Percentiles rank a stretch among this genome's conserved stretches.
These are phyloP conservation scores for Fusarium burgessii DNA, from an alignment of 2,329 filamentous ascomycete species.

Conservation along the genomic window DNA sequence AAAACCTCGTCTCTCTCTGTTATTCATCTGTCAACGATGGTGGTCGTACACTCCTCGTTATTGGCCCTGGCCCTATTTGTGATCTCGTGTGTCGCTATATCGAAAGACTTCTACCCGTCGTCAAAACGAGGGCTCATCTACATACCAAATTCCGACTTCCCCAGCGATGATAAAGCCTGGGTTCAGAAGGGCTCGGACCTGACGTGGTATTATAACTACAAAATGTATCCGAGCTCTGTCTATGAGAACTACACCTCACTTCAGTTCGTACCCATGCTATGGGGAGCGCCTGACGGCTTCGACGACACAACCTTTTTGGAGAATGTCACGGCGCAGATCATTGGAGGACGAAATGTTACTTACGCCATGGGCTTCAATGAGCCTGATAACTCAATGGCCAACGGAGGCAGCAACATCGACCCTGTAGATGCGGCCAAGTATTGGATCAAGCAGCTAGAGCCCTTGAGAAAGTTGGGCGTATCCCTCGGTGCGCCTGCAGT, in stretches of 20 bases:
- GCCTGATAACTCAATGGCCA: not conserved
- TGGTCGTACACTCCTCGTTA: not conserved
- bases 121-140: not conserved
- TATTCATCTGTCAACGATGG: rapidly evolving
- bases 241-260: not conserved
- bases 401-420: not conserved
- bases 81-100: not conserved
- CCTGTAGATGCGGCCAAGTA: not conserved
- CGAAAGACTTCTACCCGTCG: not conserved
- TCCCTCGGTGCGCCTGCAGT: not conserved
- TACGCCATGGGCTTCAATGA: not conserved
- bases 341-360: not conserved
- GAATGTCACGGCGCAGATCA: not conserved
- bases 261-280: not conserved
- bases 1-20: not conserved
- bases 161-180: not conserved
- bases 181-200: not conserved
- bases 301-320: not conserved
- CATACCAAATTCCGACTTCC: not conserved
- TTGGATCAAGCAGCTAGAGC: not conserved
- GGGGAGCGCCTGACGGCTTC: not conserved
- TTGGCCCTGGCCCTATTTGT: not conserved
- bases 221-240: not conserved
- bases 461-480: not conserved
- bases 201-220: conserved; percentile 1